Conservation (phyloP, 176 grass and related monocot genomes). For the Juncus effusus region DNA sequence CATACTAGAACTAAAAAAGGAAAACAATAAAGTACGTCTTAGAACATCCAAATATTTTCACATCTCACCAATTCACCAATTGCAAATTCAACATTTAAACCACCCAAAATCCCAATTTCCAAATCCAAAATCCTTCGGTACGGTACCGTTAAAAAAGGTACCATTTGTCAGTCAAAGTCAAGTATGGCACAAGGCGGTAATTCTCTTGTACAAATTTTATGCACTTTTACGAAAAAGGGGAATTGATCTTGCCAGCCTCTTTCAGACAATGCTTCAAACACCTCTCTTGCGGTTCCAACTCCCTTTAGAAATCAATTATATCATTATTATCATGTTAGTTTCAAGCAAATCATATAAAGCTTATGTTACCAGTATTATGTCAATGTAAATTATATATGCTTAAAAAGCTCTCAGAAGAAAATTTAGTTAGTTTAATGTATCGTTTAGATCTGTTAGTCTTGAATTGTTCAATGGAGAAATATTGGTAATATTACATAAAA, state of each 20-base stretch:
- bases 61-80: too few relatives aligned
- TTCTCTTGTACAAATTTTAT: slow-evolving; percentile 80
- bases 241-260: slow-evolving; percentile 72
- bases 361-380: neutral
- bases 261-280: slow-evolving; percentile 74
- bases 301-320: slow-evolving; percentile 41
- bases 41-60: too few relatives aligned
- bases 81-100: too few relatives aligned
- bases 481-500: too few relatives aligned
- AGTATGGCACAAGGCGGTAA: slow-evolving; percentile 77
- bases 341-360: neutral
- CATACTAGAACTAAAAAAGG: too few relatives aligned
- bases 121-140: too few relatives aligned
- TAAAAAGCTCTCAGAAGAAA: too few relatives aligned
- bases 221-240: slow-evolving; percentile 67
- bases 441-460: too few relatives aligned
- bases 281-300: slow-evolving; percentile 77
- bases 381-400: neutral
- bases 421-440: too few relatives aligned
- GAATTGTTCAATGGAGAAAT: neutral
- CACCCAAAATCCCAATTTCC: too few relatives aligned
- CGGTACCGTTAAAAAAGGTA: too few relatives aligned
- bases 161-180: slow-evolving; percentile 13
- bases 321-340: neutral
- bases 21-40: too few relatives aligned